These are phyloP conservation scores for Candida ascalaphidarum DNA, from an alignment of 805 yeast species.

Conservation along the genomic window DNA sequence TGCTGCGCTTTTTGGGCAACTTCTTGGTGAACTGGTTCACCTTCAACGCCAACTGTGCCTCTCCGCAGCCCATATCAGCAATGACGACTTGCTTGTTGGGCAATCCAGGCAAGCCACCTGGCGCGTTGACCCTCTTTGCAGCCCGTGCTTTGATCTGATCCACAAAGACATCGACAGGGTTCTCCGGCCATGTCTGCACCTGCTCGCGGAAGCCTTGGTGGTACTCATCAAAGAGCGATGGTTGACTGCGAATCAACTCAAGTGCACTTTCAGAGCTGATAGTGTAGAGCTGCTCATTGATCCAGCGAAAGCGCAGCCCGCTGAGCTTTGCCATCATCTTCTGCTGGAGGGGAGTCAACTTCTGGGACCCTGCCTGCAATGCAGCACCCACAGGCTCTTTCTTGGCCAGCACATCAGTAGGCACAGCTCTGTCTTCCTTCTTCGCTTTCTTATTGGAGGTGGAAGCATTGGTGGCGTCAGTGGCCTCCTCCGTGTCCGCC, in stretches of 20 bases:
- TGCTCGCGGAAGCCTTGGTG: constrained; percentile 94
- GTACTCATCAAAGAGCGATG: constrained; percentile 85
- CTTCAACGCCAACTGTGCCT: constrained; percentile 77
- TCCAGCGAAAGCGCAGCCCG: constrained; percentile 97
- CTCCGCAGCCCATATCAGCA: constrained; percentile 99
- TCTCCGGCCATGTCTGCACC: constrained; percentile 97
- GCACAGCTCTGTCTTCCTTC: constrained; percentile 3
- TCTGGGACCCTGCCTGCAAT: constrained; percentile 14
- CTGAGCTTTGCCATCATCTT: constrained; percentile 93
- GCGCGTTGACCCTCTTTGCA: constrained; percentile 73
- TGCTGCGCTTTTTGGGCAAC: constrained; percentile 21
- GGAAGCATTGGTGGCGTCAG: neutral
- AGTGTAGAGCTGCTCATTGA: constrained; percentile 94
- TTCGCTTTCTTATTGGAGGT: constrained; percentile 1
- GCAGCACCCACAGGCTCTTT: neutral
- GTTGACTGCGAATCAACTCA: constrained; percentile 66
- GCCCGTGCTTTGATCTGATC: constrained; percentile 55
- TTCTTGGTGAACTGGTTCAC: constrained; percentile 38
- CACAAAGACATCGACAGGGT: constrained; percentile 90
- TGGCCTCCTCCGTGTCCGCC: constrained; percentile 3
- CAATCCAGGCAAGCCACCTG: constrained; percentile 89
- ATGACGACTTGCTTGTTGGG: constrained; percentile 58
- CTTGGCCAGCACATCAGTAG: no score
- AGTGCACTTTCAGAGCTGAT: constrained; percentile 72
- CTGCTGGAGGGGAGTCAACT: constrained; percentile 80